Base-by-base conservation (phyloP, 2,329 filamentous ascomycete species). In the Reticulascus tulasneorum region DNA sequence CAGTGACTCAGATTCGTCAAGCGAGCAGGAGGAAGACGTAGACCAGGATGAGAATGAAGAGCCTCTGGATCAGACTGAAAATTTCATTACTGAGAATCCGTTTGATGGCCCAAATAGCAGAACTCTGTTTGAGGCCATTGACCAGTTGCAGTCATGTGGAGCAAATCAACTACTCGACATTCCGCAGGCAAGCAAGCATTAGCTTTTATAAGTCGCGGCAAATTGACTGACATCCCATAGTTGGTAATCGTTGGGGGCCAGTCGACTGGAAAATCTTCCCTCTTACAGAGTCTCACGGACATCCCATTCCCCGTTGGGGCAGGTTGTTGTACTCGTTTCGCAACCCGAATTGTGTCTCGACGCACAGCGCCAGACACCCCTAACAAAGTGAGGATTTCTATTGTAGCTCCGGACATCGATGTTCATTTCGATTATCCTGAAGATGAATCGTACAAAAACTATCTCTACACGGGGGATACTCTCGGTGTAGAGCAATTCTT, bases 191-290 rank as follows among this genome's bases (percentile, higher is more conserved):
- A 33, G 46, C 25, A 36, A 35, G 15, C 24, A 31, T 20, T 18
- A 23, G 30, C 6, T 2, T 13, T 15, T 11, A 2, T 10, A 7
- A 3, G 5, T 10, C 6, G 10, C n/a, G 5, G 5, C 25, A 12
- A 10, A 10, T 32, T 50, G 4, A 47, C 12, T 17, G 3, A 1
- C 2, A 2, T 6, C 9, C 3, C 4, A 10, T 24, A 62, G 57
- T 52, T 63, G 6, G 51, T 64, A 2, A 59, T 64, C 19, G 57
- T 63, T 0, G 60, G 61, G 2, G 50, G 54, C 1, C 60, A 64
- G 38, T 64, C 58, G 1, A 49, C 56, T 3, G 60, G 60, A 4
- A 64, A 64, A 17, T 64, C 61, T 0, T 62, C 61, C 6, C 46
- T 64, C 2, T 45, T 64, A 3, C 55, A 56, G 29, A 60, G 53